Conservation (phyloP, 2,329 filamentous ascomycete genomes). For the Podosphaera leucotricha region DNA sequence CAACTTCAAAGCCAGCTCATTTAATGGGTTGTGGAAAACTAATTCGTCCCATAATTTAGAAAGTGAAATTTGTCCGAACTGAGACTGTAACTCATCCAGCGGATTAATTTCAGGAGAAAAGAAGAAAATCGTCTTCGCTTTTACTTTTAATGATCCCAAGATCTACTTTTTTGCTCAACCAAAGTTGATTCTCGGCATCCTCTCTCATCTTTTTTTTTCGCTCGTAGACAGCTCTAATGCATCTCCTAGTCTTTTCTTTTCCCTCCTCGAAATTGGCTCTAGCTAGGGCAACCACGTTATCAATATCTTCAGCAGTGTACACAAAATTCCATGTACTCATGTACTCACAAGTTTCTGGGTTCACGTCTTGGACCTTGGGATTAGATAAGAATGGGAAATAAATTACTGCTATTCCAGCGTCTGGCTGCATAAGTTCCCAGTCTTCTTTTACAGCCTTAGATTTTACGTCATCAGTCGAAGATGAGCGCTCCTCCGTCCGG, state of each 20-base stretch:
- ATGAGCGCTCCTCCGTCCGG: conserved; percentile 47
- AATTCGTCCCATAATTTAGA: not conserved
- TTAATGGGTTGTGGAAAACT: not conserved
- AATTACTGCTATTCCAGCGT: conserved; percentile 69
- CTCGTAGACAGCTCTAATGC: conserved; percentile 77
- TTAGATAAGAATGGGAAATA: conserved; percentile 85
- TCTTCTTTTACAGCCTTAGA: conserved; percentile 29
- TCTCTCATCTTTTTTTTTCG: conserved; percentile 53
- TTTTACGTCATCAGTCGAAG: conserved; percentile 27
- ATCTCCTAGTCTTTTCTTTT: conserved; percentile 49
- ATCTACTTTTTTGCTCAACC: conserved; percentile 23
- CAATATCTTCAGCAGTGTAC: conserved; percentile 76
- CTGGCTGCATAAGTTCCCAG: conserved; percentile 46
- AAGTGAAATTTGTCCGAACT: not conserved
- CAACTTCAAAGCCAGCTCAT: not conserved
- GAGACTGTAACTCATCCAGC: not conserved
- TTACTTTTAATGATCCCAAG: conserved; percentile 29
- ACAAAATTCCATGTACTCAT: conserved; percentile 97
- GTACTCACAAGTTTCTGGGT: conserved; percentile 63
- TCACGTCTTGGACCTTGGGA: conserved; percentile 53
- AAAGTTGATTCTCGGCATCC: conserved; percentile 22
- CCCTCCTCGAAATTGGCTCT: conserved; percentile 73
- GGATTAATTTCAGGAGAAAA: conserved; percentile 18
- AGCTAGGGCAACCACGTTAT: conserved; percentile 60
- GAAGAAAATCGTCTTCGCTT: conserved; percentile 45